Percentiles rank a stretch among this genome's conserved stretches.
These are phyloP conservation scores for Orbilia javanica DNA, from an alignment of 2,329 filamentous ascomycete genomes.

Conservation along the genomic window DNA sequence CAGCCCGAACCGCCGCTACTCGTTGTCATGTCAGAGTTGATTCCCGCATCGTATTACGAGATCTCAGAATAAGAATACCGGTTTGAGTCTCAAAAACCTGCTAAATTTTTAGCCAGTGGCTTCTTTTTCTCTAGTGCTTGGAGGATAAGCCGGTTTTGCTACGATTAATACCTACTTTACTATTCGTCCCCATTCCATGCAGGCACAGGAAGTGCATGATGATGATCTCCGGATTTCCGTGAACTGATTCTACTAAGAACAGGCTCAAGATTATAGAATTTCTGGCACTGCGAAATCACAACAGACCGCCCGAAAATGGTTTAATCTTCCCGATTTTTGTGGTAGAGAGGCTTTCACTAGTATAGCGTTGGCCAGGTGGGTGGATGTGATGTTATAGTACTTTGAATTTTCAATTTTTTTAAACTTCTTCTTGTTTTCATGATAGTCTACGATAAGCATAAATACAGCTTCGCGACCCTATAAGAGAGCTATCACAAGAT, in stretches of 20 bases:
- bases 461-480: background rate
- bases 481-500: background rate
- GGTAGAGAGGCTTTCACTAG: background rate
- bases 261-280: background rate
- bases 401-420: background rate
- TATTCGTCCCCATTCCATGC: constrained; percentile 33
- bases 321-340: too few species aligned
- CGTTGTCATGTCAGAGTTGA: background rate
- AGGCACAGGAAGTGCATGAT: constrained; percentile 45
- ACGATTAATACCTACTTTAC: background rate
- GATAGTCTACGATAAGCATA: background rate
- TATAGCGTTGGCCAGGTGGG: background rate
- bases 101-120: background rate
- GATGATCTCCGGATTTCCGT: background rate
- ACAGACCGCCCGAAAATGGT: too few species aligned
- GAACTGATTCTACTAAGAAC: background rate
- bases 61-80: background rate
- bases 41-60: background rate
- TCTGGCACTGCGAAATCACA: background rate
- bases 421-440: too few species aligned
- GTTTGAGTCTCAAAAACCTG: constrained; percentile 43
- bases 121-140: background rate
- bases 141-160: background rate
- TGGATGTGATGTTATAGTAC: background rate
- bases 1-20: constrained; percentile 35